Evolutionary conservation across 2,329 filamentous ascomycete genomes (phyloP), one percentile per base, ranked within the genome.

Genomic region (Penicillium sp.): DNA sequence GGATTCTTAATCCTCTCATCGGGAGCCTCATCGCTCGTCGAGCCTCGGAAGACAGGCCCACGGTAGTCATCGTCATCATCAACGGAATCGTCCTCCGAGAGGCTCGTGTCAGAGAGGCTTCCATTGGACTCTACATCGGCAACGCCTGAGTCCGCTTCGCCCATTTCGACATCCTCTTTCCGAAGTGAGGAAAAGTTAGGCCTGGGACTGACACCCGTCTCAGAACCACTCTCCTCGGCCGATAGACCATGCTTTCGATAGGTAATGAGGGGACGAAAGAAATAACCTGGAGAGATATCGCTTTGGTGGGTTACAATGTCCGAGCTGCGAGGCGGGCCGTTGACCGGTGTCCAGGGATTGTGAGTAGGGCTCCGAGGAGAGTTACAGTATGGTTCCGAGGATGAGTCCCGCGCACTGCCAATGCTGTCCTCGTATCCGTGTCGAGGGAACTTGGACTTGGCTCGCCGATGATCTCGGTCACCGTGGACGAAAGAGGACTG

Each of bases 331-430:
- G 72, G 39, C 20, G 39, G 70, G 3, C 66, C 65, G 44, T 79
- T 79, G 44, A 76, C 63, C 0, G 74, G 70, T 1, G 69, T 76
- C 66, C 72, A 79, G 35, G 59, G 57, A 20, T 65, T 68, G 44
- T 62, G 68, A n/a, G 66, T 66, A 13, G 71, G 69, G 39, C 73
- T 69, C 16, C 69, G 62, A 1, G 76, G 73, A 1, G 76, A 77
- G 39, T 66, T 63, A 44, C 64, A 64, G 56, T 68, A 72, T 3
- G 54, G 60, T 51, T 67, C 72, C 40, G 68, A 61, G 54, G 76
- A 73, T 0, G 69, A 73, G 40, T 68, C 70, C 42, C 77, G 77
- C 1, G 70, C 72, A 47, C 72, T 77, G 50, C 72, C 64, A 24
- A 61, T 41, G 20, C 58, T 63, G 22, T 62, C 63, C 1, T 59